Evolutionary conservation across 345 rosid species (phyloP), one percentile per base, ranked within the genome.

Genomic region (Clarkia xantiana): DNA sequence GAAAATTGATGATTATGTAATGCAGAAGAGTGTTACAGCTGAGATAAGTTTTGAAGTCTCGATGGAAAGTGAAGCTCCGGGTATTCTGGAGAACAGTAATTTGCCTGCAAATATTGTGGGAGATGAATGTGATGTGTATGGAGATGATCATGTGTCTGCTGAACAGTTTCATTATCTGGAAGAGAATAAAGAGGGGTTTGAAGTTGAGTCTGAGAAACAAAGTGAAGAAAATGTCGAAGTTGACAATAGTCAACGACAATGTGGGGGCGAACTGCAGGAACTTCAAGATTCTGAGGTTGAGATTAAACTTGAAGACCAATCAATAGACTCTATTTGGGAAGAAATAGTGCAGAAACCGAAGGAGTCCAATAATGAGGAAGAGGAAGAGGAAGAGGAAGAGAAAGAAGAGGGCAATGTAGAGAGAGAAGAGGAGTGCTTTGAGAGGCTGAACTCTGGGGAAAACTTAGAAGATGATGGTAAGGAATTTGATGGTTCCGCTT

Each of bases 231-330:
- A 18, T 38, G 29, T 50, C 17, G 48, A 16, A 38, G 18, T 45
- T 20, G 25, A 58, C 44, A 11, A 2, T 62, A 66, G 61, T 38
- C 45, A 47, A 45, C 70, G 67, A 53, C 49, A 57, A 18, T 51
- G 18, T 50, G 53, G 61, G 55, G 67, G 53, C 44, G 70, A 60
- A 18, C 56, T 44, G 64, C 59, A 73, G 64, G 69, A 55, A 66
- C 57, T 61, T 46, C 53, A 53, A 18, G 63, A 60, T 52, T 70
- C 65, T 20, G 67, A 56, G 63, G 36, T 18, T 14, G 17, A 57
- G 44, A 18, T 42, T 14, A 41, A 64, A 18, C 42, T 53, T 47
- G 73, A 58, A 54, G 52, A 49, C 51, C 67, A 53, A 58, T 39
- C 47, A 66, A 56, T 52, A 58, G 66, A 72, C 49, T 44, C 39